Conservation (phyloP, 805 yeast genomes). For the Yamadazyma nakazawae region DNA sequence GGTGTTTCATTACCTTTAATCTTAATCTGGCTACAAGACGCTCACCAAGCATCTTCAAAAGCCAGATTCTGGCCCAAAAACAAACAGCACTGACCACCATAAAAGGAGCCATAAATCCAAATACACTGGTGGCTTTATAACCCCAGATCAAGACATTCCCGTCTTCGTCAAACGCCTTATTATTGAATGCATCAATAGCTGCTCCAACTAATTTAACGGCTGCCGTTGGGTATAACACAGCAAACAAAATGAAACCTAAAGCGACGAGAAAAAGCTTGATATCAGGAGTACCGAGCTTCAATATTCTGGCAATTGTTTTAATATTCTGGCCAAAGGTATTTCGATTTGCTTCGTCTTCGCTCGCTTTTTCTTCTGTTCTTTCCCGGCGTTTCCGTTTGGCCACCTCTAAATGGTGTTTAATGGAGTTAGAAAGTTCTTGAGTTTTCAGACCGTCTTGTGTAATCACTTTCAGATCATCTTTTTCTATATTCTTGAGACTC, state of each 20-base stretch:
- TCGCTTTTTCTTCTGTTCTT: slow-evolving; percentile 33
- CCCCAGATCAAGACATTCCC: slow-evolving; percentile 45
- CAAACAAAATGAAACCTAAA: slow-evolving; percentile 39
- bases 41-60: slow-evolving; percentile 39
- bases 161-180: slow-evolving; percentile 30
- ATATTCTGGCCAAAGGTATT: slow-evolving; percentile 32
- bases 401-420: slow-evolving; percentile 28
- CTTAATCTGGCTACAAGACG: slow-evolving; percentile 43
- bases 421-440: slow-evolving; percentile 12
- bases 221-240: slow-evolving; percentile 43
- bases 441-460: not conserved
- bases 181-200: slow-evolving; percentile 41
- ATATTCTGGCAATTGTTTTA: slow-evolving; percentile 35
- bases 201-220: slow-evolving; percentile 43
- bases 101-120: slow-evolving; percentile 42
- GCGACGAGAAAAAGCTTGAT: slow-evolving; percentile 35
- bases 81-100: slow-evolving; percentile 42
- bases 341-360: slow-evolving; percentile 24
- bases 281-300: slow-evolving; percentile 39
- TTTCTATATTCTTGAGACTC: not conserved
- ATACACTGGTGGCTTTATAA: slow-evolving; percentile 39
- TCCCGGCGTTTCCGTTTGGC: slow-evolving; percentile 23
- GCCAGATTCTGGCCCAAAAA: slow-evolving; percentile 48
- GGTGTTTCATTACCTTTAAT: slow-evolving; percentile 38
- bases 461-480: not conserved